Evolutionary conservation across 139 green algal species (phyloP).

Genomic region (Chlorella sp.): DNA sequence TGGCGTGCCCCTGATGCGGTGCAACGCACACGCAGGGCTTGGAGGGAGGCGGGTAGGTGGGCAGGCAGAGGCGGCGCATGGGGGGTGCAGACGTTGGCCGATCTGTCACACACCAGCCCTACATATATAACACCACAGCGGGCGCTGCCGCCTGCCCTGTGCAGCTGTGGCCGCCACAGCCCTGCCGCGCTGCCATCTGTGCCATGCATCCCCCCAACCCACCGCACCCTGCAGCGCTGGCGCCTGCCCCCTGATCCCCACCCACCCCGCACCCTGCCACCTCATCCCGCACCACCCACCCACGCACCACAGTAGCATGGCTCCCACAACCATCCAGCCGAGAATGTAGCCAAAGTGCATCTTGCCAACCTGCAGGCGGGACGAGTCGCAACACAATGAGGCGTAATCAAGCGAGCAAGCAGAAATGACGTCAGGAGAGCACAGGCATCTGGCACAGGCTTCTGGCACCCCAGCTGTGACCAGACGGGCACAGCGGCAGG

Average conservation of each 20-base stretch:
- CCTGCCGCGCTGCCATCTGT: not conserved
- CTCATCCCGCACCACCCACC: conserved; percentile 1
- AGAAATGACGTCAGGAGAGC: not conserved
- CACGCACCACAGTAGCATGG: conserved; percentile 76
- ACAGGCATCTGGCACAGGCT: not conserved
- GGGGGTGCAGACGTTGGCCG: too few species aligned
- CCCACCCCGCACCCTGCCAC: not conserved
- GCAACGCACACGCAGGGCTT: too few species aligned
- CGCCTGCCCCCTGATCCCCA: too few species aligned
- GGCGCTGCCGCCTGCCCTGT: too few species aligned
- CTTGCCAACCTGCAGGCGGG: conserved; percentile 79
- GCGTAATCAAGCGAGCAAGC: not conserved
- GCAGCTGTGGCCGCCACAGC: not conserved
- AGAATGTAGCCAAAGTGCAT: conserved; percentile 96
- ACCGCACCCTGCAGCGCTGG: too few species aligned
- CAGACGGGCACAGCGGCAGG: too few species aligned
- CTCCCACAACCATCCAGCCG: conserved; percentile 90
- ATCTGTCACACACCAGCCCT: too few species aligned
- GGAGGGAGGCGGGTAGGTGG: too few species aligned
- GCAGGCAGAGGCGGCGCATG: too few species aligned
- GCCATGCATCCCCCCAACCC: not conserved
- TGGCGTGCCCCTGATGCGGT: too few species aligned
- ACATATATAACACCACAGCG: too few species aligned
- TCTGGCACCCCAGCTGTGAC: too few species aligned
- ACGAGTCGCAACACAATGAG: not conserved